Evolutionary conservation across 257 asterid genomes (phyloP).

Genomic region (Henckelia pumila): DNA sequence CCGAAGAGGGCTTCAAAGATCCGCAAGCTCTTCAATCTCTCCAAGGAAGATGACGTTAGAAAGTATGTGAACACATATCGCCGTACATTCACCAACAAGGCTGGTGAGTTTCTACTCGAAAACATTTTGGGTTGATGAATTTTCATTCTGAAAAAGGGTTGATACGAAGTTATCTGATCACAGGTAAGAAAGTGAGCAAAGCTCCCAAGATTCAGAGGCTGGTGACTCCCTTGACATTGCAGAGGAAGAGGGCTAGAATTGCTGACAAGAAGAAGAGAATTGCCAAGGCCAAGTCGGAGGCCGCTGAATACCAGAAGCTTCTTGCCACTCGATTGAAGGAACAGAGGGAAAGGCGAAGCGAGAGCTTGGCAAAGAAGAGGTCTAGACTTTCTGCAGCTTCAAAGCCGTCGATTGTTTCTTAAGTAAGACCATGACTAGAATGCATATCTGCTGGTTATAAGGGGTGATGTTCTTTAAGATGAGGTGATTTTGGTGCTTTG

Average conservation of each 20-base stretch:
- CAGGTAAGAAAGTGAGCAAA: constrained; percentile 73
- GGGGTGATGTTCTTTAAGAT: constrained; percentile 1
- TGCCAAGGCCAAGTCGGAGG: constrained; percentile 71
- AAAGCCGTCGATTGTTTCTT: constrained; percentile 47
- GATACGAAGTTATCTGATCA: neutral
- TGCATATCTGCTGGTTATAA: constrained; percentile 3
- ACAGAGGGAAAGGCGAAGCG: constrained; percentile 70
- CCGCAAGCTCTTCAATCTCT: constrained; percentile 70
- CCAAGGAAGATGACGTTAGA: constrained; percentile 76
- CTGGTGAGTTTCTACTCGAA: constrained; percentile 35
- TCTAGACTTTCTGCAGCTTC: constrained; percentile 64
- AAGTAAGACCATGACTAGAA: neutral
- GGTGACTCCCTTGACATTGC: constrained; percentile 79
- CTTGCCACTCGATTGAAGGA: constrained; percentile 74
- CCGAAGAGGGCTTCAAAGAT: constrained; percentile 86
- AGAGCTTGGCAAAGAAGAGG: constrained; percentile 76
- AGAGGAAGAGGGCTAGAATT: constrained; percentile 76
- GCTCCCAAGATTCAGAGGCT: constrained; percentile 85
- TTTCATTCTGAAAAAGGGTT: neutral
- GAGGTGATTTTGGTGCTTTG: constrained; percentile 33
- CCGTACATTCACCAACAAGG: constrained; percentile 54
- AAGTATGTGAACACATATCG: constrained; percentile 80
- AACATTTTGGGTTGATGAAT: neutral
- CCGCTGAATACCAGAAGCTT: constrained; percentile 73
- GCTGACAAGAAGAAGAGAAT: constrained; percentile 75